Evolutionary conservation across 2,329 filamentous ascomycete species (phyloP).

Genomic region (Clonostachys chloroleuca): DNA sequence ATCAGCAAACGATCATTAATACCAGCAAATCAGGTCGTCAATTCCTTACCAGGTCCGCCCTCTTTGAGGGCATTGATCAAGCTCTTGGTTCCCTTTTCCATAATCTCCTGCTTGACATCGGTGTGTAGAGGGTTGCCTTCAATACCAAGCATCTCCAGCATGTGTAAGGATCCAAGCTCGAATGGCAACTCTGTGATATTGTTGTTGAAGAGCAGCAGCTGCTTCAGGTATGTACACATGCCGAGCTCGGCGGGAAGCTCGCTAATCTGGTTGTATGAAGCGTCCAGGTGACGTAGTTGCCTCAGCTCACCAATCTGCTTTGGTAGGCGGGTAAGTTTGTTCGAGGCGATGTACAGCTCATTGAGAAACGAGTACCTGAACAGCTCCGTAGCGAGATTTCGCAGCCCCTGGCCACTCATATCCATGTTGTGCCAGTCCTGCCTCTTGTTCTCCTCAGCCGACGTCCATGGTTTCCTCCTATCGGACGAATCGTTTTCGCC

Average conservation of each 20-base stretch:
- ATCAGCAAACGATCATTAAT: not conserved
- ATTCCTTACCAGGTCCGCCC: constrained; percentile 70
- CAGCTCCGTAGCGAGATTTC: constrained; percentile 72
- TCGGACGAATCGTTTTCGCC: constrained; percentile 52
- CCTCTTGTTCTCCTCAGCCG: constrained; percentile 61
- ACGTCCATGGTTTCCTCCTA: constrained; percentile 57
- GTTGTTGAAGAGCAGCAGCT: constrained; percentile 87
- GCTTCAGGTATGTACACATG: constrained; percentile 91
- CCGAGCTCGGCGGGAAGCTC: constrained; percentile 86
- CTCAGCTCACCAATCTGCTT: constrained; percentile 77
- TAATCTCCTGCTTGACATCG: constrained; percentile 73
- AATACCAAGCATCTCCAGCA: constrained; percentile 84
- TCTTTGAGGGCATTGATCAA: constrained; percentile 82
- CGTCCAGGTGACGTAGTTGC: constrained; percentile 76
- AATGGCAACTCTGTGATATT: constrained; percentile 75
- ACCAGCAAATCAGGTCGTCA: constrained; percentile 8
- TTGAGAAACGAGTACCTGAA: constrained; percentile 88
- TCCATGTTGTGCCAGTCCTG: constrained; percentile 93
- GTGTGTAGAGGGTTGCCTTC: constrained; percentile 84
- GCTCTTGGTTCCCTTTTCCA: constrained; percentile 82
- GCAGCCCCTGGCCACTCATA: constrained; percentile 91
- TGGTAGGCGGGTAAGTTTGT: constrained; percentile 80
- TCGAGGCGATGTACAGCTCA: constrained; percentile 90
- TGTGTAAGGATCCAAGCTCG: constrained; percentile 84
- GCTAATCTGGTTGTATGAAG: constrained; percentile 81